Conservation (phyloP, 73 alveolate species). For the Uronychia setigera region DNA sequence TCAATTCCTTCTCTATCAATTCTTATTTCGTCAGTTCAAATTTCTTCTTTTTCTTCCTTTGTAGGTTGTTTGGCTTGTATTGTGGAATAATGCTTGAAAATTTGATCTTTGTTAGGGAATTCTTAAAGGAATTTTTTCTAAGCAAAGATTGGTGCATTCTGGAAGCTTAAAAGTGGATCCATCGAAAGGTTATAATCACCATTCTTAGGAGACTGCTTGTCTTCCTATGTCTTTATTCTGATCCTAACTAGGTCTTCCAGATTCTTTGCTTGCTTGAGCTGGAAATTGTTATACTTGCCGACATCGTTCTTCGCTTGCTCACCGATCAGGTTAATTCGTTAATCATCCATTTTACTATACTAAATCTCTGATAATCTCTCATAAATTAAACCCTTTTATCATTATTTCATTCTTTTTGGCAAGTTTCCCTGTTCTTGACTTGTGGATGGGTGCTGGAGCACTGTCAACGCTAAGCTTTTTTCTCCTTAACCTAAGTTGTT, state of each 20-base stretch:
- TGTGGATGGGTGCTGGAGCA: too few species aligned
- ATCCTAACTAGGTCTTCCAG: conserved; percentile 64
- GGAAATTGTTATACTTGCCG: not conserved
- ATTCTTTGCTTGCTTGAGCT: conserved; percentile 59
- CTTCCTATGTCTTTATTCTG: conserved; percentile 20
- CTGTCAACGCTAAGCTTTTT: too few species aligned
- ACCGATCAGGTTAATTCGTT: too few species aligned
- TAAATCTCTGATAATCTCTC: too few species aligned
- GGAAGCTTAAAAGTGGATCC: conserved; percentile 24
- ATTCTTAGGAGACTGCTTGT: conserved; percentile 15
- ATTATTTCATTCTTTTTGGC: too few species aligned
- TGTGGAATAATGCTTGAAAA: conserved; percentile 11
- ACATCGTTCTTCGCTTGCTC: not conserved
- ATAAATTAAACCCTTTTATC: too few species aligned
- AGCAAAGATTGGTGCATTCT: conserved; percentile 31
- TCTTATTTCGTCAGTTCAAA: not conserved
- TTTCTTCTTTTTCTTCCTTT: not conserved
- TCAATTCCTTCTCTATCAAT: not conserved
- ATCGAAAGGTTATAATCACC: conserved; percentile 7
- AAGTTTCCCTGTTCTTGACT: too few species aligned
- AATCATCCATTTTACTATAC: too few species aligned
- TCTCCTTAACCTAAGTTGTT: too few species aligned
- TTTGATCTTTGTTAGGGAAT: conserved; percentile 26
- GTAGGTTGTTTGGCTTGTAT: conserved; percentile 17
- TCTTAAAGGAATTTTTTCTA: conserved; percentile 6